Percentiles rank a stretch among this genome's conserved stretches.
These are phyloP conservation scores for Phytopythium chamaehyphon DNA, from an alignment of 352 stramenopile genomes.

Conservation along the genomic window DNA sequence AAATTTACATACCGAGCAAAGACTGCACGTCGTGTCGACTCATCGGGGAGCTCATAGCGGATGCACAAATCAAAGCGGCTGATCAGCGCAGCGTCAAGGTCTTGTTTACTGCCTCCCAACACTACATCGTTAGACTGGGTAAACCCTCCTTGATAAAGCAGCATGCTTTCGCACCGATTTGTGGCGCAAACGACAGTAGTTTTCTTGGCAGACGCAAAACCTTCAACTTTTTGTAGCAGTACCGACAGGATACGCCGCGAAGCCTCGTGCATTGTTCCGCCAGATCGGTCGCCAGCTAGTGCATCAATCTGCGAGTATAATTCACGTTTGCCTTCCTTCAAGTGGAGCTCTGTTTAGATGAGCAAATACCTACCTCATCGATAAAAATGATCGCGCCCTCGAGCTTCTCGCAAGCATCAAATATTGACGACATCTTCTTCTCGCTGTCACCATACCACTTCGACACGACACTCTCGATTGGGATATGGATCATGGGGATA, in stretches of 20 bases:
- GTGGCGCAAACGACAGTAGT: constrained; percentile 92
- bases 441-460: constrained; percentile 96
- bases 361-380: constrained; percentile 66
- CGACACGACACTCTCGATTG: constrained; percentile 91
- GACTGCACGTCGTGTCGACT: constrained; percentile 77
- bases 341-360: neutral
- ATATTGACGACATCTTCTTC: constrained; percentile 93
- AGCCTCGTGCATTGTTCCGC: constrained; percentile 90
- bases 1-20: constrained; percentile 70
- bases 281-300: constrained; percentile 84
- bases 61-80: constrained; percentile 93
- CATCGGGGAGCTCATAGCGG: constrained; percentile 87
- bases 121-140: neutral
- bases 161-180: constrained; percentile 52
- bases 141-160: neutral
- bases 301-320: constrained; percentile 72
- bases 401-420: constrained; percentile 91
- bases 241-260: constrained; percentile 90
- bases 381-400: constrained; percentile 94
- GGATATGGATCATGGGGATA: constrained; percentile 92
- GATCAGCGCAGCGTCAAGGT: constrained; percentile 90
- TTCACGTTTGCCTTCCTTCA: too few relatives aligned
- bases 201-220: constrained; percentile 90
- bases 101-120: constrained; percentile 72
- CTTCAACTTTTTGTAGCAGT: constrained; percentile 90